Conservation (phyloP, 139 green algal species). For the Penium margaritaceum region DNA sequence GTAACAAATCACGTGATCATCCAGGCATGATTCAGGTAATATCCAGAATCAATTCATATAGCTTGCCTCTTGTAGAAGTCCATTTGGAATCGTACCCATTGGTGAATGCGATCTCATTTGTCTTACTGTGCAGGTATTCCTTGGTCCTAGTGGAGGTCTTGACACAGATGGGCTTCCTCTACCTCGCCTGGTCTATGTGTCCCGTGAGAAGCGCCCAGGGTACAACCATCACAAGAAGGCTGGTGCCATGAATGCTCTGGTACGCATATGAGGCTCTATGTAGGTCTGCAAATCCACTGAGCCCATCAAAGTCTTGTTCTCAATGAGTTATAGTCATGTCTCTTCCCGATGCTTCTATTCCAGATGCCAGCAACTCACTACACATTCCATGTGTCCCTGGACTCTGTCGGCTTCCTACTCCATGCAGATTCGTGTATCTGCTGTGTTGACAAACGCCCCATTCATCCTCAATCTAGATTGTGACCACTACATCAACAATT, state of each 20-base stretch:
- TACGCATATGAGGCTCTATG: no score
- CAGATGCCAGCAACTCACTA: no score
- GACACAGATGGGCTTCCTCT: conserved; percentile 32
- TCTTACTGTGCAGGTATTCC: conserved; percentile 9
- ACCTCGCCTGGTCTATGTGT: conserved; percentile 40
- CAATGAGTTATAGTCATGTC: not conserved
- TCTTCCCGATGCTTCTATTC: no score
- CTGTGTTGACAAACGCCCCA: conserved; percentile 28
- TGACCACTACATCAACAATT: conserved; percentile 41
- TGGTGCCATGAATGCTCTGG: conserved; percentile 39
- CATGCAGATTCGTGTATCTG: conserved; percentile 12
- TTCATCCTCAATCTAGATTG: conserved; percentile 40
- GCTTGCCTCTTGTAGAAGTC: not conserved
- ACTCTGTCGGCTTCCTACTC: not conserved
- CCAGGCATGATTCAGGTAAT: conserved; percentile 38
- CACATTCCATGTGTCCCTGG: no score
- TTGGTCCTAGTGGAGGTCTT: conserved; percentile 3
- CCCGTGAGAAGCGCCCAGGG: conserved; percentile 42
- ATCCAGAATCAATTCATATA: no score
- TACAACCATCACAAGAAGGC: conserved; percentile 47
- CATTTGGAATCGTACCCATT: not conserved
- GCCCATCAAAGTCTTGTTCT: not conserved
- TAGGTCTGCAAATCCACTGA: not conserved
- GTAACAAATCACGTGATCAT: conserved; percentile 27
- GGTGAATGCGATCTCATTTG: not conserved